Evolutionary conservation across 106 monocot genomes (phyloP).

Genomic region (Amphibolis antarctica): DNA sequence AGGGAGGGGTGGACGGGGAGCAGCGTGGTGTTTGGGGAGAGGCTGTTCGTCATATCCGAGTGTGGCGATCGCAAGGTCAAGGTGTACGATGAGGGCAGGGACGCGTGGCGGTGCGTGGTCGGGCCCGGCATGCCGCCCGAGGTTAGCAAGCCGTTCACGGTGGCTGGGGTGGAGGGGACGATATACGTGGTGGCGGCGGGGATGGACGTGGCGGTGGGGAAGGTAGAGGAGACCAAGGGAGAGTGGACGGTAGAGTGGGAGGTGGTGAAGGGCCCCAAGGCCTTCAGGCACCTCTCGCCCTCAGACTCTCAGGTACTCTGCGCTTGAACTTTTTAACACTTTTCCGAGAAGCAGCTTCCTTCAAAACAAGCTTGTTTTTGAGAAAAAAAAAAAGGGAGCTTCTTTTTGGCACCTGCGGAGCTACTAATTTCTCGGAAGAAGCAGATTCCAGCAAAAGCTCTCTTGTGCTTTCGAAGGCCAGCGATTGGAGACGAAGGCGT

Average conservation of each 20-base stretch:
- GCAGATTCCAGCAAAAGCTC: too few species aligned
- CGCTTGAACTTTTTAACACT: too few species aligned
- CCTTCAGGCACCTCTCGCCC: too few species aligned
- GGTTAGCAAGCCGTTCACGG: slow-evolving; percentile 39
- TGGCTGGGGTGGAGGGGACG: slow-evolving; percentile 21
- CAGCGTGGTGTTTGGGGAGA: slow-evolving; percentile 34
- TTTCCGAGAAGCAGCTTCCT: too few species aligned
- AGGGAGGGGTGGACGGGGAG: slow-evolving; percentile 66
- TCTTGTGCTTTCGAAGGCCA: too few species aligned
- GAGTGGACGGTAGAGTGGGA: neutral
- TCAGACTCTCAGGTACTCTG: too few species aligned
- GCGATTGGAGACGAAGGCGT: too few species aligned
- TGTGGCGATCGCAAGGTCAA: slow-evolving; percentile 49
- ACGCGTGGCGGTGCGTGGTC: slow-evolving; percentile 34
- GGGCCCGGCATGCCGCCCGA: slow-evolving; percentile 41
- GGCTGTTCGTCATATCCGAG: slow-evolving; percentile 44
- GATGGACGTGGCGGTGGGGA: slow-evolving; percentile 33
- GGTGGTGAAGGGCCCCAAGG: too few species aligned
- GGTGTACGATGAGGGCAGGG: slow-evolving; percentile 31
- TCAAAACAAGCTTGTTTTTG: too few species aligned
- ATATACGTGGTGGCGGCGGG: slow-evolving; percentile 41
- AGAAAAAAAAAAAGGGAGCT: too few species aligned
- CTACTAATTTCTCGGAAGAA: too few species aligned
- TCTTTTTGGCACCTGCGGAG: too few species aligned
- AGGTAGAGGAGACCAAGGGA: neutral